A percentile compares a stretch with the other conserved stretches of the same genome.
Conservation (phyloP, 257 asterid species). For the Handroanthus guayacan region DNA sequence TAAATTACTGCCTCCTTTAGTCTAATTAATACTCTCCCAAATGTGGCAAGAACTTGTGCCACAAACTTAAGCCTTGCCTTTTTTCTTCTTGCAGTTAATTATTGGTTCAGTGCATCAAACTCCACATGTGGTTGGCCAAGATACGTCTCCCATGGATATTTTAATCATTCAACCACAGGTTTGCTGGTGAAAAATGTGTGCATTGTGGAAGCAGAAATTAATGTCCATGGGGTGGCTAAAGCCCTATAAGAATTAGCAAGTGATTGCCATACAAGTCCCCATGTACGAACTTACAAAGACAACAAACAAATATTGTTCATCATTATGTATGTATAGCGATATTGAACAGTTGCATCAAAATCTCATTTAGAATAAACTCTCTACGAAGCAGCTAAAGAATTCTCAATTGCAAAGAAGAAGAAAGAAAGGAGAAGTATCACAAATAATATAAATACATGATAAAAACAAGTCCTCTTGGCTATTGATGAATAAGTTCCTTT, state of each 20-base stretch:
- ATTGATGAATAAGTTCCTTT: constrained; percentile 30
- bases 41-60: too few relatives aligned
- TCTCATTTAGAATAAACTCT: constrained; percentile 13
- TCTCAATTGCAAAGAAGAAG: too few relatives aligned
- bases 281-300: not conserved
- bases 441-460: constrained; percentile 1
- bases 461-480: not conserved
- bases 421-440: not conserved
- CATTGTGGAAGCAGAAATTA: constrained; percentile 66
- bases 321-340: not conserved
- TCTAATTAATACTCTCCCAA: too few relatives aligned
- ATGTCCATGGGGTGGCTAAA: constrained; percentile 56
- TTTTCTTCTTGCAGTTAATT: constrained; percentile 55
- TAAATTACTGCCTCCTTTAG: constrained; percentile 31
- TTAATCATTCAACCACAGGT: constrained; percentile 41
- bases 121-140: constrained; percentile 66
- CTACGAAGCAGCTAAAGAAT: not conserved
- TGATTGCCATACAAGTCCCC: not conserved
- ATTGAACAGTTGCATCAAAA: not conserved
- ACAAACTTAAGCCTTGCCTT: not conserved
- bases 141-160: constrained; percentile 52
- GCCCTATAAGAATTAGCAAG: constrained; percentile 38
- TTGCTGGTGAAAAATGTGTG: constrained; percentile 53
- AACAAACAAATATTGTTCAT: constrained; percentile 4
- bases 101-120: constrained; percentile 63